These are phyloP conservation scores for Ceratocystis lukuohia DNA, from an alignment of 2,329 filamentous ascomycete genomes.

Conservation along the genomic window DNA sequence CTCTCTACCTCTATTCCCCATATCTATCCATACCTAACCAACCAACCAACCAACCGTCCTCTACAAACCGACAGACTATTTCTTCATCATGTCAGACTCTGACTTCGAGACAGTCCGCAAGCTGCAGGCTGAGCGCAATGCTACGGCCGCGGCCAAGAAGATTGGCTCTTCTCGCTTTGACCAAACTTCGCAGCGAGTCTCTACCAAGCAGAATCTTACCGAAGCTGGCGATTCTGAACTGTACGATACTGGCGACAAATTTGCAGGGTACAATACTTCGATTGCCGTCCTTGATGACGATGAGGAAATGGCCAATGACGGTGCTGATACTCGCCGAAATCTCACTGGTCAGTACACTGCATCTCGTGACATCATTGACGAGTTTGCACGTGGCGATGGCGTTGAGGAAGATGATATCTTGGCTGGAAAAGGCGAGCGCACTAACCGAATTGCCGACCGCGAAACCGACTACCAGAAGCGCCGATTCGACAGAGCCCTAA, in stretches of 20 bases:
- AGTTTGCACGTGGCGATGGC: conserved; percentile 72
- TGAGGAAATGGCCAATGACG: conserved; percentile 66
- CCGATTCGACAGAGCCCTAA: conserved; percentile 75
- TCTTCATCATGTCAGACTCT: conserved; percentile 52
- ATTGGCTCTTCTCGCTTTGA: conserved; percentile 62
- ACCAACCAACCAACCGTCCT: background rate
- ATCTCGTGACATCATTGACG: conserved; percentile 79
- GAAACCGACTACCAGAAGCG: conserved; percentile 98
- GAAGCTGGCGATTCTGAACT: conserved; percentile 79
- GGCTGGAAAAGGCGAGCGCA: conserved; percentile 68
- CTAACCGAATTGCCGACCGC: conserved; percentile 78
- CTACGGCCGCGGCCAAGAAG: conserved; percentile 63
- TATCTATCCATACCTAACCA: too few relatives aligned
- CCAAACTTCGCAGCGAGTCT: conserved; percentile 62
- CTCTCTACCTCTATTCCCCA: conserved; percentile 3
- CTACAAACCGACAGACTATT: background rate
- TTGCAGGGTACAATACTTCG: conserved; percentile 78
- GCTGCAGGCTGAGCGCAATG: conserved; percentile 87
- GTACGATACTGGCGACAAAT: conserved; percentile 74
- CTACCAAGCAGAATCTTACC: conserved; percentile 81
- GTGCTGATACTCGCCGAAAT: conserved; percentile 57
- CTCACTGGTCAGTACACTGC: conserved; percentile 94
- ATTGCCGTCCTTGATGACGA: conserved; percentile 68
- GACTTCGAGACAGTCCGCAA: conserved; percentile 80
- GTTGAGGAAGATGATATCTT: conserved; percentile 89